These are phyloP conservation scores for Bacidia gigantensis DNA, from an alignment of 495 filamentous ascomycete genomes.

Conservation along the genomic window DNA sequence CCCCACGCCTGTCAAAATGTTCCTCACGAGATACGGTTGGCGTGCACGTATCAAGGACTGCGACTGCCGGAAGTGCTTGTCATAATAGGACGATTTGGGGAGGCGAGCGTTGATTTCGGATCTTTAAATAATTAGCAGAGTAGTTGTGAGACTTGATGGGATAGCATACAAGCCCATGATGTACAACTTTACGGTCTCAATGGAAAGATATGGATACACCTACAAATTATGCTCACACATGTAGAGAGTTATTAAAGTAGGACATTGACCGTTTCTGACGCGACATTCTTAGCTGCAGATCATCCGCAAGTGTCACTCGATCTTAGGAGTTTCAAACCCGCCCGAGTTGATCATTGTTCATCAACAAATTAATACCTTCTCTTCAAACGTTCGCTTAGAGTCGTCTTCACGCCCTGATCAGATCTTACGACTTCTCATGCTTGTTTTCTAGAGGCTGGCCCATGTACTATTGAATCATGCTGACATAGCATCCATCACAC, in stretches of 20 bases:
- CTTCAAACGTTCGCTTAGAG: neutral
- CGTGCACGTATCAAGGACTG: constrained; percentile 80
- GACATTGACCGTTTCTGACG: neutral
- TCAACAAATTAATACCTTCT: neutral
- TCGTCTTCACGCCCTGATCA: too few species aligned
- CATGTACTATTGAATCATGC: neutral
- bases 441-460: neutral
- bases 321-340: neutral
- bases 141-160: neutral
- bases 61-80: constrained; percentile 63
- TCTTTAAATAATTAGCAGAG: neutral
- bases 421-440: neutral
- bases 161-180: neutral
- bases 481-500: neutral
- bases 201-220: too few species aligned
- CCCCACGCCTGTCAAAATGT: constrained; percentile 57
- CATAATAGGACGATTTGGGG: constrained; percentile 75
- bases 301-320: neutral
- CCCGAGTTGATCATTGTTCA: neutral
- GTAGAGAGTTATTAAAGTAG: neutral
- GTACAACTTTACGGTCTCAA: too few species aligned
- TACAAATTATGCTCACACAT: too few species aligned
- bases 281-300: neutral
- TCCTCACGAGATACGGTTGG: constrained; percentile 82
- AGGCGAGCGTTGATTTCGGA: constrained; percentile 33